Percentiles rank a stretch among this genome's conserved stretches.
Evolutionary conservation across 2,329 filamentous ascomycete genomes (phyloP).

Genomic region (Kalaharituber pfeilii): DNA sequence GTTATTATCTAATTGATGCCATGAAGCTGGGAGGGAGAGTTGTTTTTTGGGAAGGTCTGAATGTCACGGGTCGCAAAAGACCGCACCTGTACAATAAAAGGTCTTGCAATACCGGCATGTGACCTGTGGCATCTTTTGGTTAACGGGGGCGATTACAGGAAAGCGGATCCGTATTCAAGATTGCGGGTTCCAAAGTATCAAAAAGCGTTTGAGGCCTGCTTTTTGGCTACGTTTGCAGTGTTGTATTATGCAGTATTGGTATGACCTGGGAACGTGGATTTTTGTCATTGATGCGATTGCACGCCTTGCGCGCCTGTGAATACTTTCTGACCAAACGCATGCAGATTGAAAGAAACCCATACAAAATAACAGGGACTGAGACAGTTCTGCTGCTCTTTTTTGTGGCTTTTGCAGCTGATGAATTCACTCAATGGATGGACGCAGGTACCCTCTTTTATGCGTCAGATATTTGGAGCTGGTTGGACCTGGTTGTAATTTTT

Average conservation of each 20-base stretch:
- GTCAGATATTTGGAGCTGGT: slow-evolving; percentile 65
- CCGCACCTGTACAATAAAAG: slow-evolving; percentile 55
- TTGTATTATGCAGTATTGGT: slow-evolving; percentile 80
- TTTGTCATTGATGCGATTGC: background rate
- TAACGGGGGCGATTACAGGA: slow-evolving; percentile 27
- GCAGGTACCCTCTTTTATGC: slow-evolving; percentile 75
- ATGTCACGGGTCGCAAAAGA: slow-evolving; percentile 53
- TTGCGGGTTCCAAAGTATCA: slow-evolving; percentile 66
- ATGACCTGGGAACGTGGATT: background rate
- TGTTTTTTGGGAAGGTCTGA: slow-evolving; percentile 70
- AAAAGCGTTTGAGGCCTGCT: slow-evolving; percentile 67
- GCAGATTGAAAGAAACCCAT: slow-evolving; percentile 41
- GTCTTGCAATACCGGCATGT: slow-evolving; percentile 18
- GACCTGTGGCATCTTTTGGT: background rate
- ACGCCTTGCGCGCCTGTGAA: too few relatives aligned
- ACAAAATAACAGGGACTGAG: slow-evolving; percentile 50
- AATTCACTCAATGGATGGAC: slow-evolving; percentile 67
- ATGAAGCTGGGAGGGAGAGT: slow-evolving; percentile 59
- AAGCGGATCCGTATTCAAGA: slow-evolving; percentile 56
- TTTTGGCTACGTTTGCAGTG: slow-evolving; percentile 57
- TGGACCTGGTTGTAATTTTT: slow-evolving; percentile 55
- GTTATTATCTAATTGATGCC: too few relatives aligned
- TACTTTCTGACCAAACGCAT: background rate
- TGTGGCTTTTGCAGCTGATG: slow-evolving; percentile 72
- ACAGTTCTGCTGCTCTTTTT: slow-evolving; percentile 69